phyloP scores from a whole-genome alignment of 2,329 filamentous ascomycete genomes.

The Berkeleyomyces rouxiae region DNA sequence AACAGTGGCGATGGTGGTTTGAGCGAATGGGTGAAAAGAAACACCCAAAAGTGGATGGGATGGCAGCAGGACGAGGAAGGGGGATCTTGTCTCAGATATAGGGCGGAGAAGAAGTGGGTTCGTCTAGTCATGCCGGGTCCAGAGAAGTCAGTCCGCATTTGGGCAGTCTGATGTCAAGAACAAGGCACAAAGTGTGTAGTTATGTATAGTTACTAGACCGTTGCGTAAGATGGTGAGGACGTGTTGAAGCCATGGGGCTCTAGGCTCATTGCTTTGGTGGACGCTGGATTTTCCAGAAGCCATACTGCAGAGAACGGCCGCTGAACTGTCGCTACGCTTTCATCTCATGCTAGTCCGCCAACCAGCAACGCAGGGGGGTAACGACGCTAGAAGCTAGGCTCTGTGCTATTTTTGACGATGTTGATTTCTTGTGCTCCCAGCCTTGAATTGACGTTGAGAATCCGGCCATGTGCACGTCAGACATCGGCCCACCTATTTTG shows the following conservation, averaged over 20 bases:
- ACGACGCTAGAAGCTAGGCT: neutral
- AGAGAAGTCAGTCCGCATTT: neutral
- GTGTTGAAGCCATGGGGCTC: neutral
- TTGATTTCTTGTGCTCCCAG: neutral
- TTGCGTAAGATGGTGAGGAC: no score
- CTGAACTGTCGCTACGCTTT: no score
- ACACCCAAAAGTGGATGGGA: neutral
- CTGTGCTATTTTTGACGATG: neutral
- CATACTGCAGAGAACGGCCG: no score
- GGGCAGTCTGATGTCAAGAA: neutral
- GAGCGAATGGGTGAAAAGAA: neutral
- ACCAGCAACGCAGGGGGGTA: no score
- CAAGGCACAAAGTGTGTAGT: neutral
- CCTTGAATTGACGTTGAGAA: slow-evolving; percentile 1
- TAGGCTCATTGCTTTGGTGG: neutral
- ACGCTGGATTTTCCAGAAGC: no score
- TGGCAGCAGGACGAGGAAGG: neutral
- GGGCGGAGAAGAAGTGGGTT: slow-evolving; percentile 1
- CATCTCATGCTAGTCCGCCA: no score
- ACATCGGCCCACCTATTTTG: neutral
- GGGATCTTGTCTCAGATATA: neutral
- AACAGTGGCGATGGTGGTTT: neutral
- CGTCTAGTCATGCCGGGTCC: neutral
- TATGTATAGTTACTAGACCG: neutral
- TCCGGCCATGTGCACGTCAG: neutral